Evolutionary conservation across 1,284 basidiomycete species (phyloP).

Genomic region (Trichosporon coremiiforme): DNA sequence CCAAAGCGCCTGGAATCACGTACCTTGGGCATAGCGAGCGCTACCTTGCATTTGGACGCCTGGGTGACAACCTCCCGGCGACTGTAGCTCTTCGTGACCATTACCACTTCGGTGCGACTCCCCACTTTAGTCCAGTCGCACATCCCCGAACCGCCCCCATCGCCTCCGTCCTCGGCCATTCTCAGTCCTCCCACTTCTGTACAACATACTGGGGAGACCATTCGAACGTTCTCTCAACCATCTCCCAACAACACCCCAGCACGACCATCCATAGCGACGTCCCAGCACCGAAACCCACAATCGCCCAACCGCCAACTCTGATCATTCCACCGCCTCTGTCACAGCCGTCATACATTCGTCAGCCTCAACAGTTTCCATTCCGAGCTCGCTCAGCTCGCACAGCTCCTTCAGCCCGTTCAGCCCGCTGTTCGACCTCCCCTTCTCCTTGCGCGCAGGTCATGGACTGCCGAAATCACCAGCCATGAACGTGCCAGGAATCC

Average conservation of each 20-base stretch:
- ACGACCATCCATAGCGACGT: neutral
- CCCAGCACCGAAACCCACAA: too few species aligned
- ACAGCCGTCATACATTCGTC: neutral
- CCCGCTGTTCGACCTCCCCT: neutral
- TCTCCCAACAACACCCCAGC: neutral
- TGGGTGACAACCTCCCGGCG: neutral
- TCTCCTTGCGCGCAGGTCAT: neutral
- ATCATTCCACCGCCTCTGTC: neutral
- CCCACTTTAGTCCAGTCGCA: neutral
- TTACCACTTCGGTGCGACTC: neutral
- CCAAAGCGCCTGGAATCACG: neutral
- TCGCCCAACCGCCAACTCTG: too few species aligned
- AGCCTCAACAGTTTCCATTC: neutral
- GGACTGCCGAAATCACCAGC: slow-evolving; percentile 4
- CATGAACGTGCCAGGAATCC: neutral
- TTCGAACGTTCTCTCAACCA: neutral
- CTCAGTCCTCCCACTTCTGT: neutral
- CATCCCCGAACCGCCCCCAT: neutral
- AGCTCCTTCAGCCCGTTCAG: neutral
- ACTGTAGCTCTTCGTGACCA: neutral
- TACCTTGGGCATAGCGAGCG: neutral
- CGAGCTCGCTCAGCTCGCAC: neutral
- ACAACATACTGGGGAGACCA: neutral
- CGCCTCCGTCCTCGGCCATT: neutral
- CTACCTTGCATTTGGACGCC: neutral